Conservation (phyloP, 495 filamentous ascomycete species). For the Chaetomium fimeti region DNA sequence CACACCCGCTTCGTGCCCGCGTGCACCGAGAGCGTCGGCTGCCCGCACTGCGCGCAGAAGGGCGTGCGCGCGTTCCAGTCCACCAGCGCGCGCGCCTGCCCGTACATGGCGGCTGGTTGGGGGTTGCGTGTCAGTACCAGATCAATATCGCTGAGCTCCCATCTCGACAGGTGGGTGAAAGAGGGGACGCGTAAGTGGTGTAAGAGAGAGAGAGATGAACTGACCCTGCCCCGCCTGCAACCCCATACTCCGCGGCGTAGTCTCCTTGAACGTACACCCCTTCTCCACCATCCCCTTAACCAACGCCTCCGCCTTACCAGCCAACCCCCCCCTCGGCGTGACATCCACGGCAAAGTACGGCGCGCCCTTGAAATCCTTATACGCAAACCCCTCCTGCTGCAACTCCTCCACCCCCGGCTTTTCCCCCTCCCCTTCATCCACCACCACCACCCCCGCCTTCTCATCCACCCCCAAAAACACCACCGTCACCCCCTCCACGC, state of each 20-base stretch:
- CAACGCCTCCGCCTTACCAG: conserved; percentile 57
- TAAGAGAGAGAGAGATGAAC: background rate
- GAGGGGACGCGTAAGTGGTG: background rate
- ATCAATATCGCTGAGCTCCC: conserved; percentile 2
- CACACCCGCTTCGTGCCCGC: conserved; percentile 89
- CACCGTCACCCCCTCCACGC: conserved; percentile 59
- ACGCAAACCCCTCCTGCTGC: conserved; percentile 33
- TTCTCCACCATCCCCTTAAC: conserved; percentile 35
- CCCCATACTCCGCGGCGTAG: conserved; percentile 38
- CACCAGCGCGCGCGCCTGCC: conserved; percentile 81
- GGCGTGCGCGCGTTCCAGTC: conserved; percentile 95
- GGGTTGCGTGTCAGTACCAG: no score
- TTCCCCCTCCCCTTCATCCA: background rate
- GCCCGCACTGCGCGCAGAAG: conserved; percentile 86
- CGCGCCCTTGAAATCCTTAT: conserved; percentile 62
- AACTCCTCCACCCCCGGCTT: no score
- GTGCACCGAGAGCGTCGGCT: conserved; percentile 79
- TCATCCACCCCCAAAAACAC: conserved; percentile 90
- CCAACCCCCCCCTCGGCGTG: conserved; percentile 61
- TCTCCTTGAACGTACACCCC: conserved; percentile 30
- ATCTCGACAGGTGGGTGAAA: background rate
- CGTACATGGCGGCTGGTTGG: conserved; percentile 75
- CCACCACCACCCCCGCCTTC: conserved; percentile 40
- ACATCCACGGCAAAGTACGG: conserved; percentile 91
- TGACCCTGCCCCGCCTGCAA: conserved; percentile 47